Conservation (phyloP, 2,329 filamentous ascomycete species). For the Dactylellina leptospora region DNA sequence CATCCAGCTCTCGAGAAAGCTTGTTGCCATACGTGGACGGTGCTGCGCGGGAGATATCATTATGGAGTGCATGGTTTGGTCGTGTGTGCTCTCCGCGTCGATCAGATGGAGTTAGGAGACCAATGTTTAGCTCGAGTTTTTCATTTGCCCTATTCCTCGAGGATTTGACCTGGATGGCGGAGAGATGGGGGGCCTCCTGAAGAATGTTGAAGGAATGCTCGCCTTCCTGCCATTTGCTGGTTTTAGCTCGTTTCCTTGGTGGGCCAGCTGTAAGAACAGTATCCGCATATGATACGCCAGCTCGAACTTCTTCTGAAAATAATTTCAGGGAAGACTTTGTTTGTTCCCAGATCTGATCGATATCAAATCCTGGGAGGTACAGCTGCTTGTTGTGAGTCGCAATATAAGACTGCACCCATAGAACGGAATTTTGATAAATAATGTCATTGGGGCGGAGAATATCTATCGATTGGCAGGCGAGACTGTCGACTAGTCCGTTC, state of each 20-base stretch:
- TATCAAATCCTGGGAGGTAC: conserved; percentile 85
- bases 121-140: not conserved
- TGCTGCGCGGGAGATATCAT: not conserved
- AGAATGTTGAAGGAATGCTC: not conserved
- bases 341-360: conserved; percentile 93
- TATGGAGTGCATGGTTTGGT: not conserved
- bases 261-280: not conserved
- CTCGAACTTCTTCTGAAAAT: conserved; percentile 21
- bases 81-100: not conserved
- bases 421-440: conserved; percentile 16
- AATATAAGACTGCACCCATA: not conserved
- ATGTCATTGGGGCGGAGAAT: conserved; percentile 2
- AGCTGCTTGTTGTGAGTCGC: conserved; percentile 70
- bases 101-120: not conserved
- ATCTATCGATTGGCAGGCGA: not conserved
- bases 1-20: conserved; percentile 74
- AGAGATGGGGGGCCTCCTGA: not conserved
- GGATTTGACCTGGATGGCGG: not conserved
- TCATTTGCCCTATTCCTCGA: not conserved
- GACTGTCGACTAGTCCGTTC: not conserved
- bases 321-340: conserved; percentile 65
- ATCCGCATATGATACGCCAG: not conserved
- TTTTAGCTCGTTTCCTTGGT: not conserved
- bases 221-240: too few relatives aligned
- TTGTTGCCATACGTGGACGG: too few relatives aligned